Conservation (phyloP, 2,329 filamentous ascomycete genomes). For the Fusarium floridanum region DNA sequence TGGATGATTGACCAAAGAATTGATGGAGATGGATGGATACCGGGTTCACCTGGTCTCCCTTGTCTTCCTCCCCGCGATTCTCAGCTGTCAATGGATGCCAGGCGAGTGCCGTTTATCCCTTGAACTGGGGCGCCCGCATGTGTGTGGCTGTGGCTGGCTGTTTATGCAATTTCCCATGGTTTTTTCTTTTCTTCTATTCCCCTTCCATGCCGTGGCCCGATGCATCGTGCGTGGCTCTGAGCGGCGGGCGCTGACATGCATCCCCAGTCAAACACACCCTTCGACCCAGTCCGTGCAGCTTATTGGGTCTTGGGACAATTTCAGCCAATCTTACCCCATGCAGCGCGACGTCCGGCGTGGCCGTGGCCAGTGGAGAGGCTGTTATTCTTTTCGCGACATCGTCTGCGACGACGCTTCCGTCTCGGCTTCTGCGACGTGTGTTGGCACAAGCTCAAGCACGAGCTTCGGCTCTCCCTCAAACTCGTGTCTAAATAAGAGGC, state of each 20-base stretch:
- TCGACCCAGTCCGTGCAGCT: constrained; percentile 79
- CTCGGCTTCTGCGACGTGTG: constrained; percentile 42
- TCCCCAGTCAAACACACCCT: constrained; percentile 68
- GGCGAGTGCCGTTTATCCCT: constrained; percentile 22
- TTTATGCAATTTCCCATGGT: constrained; percentile 43
- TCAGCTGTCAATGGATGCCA: constrained; percentile 28
- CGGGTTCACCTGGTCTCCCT: constrained; percentile 15
- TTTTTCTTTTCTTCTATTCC: constrained; percentile 43
- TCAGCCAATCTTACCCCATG: constrained; percentile 82
- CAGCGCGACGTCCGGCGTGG: constrained; percentile 82
- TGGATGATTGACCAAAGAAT: constrained; percentile 14
- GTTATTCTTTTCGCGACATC: constrained; percentile 87
- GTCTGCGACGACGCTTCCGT: constrained; percentile 79
- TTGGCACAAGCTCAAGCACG: constrained; percentile 35
- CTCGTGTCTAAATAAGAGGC: constrained; percentile 62
- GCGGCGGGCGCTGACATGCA: constrained; percentile 44
- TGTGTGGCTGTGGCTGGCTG: constrained; percentile 35
- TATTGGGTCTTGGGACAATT: constrained; percentile 96
- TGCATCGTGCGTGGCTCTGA: constrained; percentile 25
- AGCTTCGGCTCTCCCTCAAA: constrained; percentile 3
- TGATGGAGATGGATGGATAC: constrained; percentile 33
- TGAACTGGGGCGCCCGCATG: constrained; percentile 15
- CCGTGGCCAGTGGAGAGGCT: constrained; percentile 85
- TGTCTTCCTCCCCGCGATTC: constrained; percentile 35
- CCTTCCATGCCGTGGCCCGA: constrained; percentile 37